Evolutionary conservation across 164 flowering plant genomes (phyloP).

Genomic region (Berberis vulgaris): DNA sequence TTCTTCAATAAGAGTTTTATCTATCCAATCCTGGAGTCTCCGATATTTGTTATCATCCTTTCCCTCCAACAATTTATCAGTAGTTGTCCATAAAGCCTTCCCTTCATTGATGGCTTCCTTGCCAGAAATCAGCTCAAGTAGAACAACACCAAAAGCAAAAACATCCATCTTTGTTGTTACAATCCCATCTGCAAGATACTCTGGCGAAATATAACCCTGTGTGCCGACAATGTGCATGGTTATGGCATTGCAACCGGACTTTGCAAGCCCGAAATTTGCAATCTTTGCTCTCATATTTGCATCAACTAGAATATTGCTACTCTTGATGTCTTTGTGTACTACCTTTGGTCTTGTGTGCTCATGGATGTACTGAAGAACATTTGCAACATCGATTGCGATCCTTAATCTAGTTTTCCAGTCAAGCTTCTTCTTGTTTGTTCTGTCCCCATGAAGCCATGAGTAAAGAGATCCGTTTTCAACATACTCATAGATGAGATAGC

Average conservation of each 20-base stretch:
- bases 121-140: conserved; percentile 78
- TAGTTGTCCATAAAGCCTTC: conserved; percentile 45
- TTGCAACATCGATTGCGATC: conserved; percentile 78
- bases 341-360: conserved; percentile 79
- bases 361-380: conserved; percentile 84
- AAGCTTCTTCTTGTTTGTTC: conserved; percentile 19
- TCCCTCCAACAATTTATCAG: conserved; percentile 29
- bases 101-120: conserved; percentile 58
- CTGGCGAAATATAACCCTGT: conserved; percentile 96
- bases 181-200: conserved; percentile 69
- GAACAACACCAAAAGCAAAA: conserved; percentile 84
- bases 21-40: conserved; percentile 51
- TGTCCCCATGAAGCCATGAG: conserved; percentile 55
- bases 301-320: conserved; percentile 84
- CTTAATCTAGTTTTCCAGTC: conserved; percentile 70
- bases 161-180: conserved; percentile 83
- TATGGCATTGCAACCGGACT: conserved; percentile 85
- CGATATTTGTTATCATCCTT: conserved; percentile 33
- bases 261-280: conserved; percentile 88
- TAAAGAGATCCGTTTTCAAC: conserved; percentile 78
- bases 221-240: conserved; percentile 90
- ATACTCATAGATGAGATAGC: conserved; percentile 75
- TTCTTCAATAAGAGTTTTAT: conserved; percentile 34
- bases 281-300: conserved; percentile 75
- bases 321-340: conserved; percentile 86